Conservation (phyloP, 2,329 filamentous ascomycete genomes). For the Claviceps cyperi region DNA sequence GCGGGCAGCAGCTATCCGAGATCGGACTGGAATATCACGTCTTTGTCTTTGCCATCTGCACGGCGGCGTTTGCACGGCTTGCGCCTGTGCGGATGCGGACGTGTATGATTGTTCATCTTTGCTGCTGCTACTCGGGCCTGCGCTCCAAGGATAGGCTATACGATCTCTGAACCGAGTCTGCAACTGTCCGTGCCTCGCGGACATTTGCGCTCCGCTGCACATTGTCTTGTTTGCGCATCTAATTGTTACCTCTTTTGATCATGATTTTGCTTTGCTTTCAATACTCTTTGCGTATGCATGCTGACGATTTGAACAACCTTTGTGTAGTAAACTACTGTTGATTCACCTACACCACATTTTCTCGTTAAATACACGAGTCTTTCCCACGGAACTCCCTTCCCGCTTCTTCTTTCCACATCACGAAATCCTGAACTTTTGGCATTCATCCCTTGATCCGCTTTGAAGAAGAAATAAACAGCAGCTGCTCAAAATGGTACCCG, state of each 20-base stretch:
- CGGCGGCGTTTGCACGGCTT: not conserved
- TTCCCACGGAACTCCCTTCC: not conserved
- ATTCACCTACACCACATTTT: not conserved
- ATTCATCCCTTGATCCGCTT: not conserved
- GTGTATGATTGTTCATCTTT: constrained; percentile 1
- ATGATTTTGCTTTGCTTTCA: not conserved
- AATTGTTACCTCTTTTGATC: not conserved
- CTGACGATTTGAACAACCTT: not conserved
- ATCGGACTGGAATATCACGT: not conserved
- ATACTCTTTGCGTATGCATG: not conserved
- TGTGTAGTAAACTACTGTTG: not conserved
- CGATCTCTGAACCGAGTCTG: constrained; percentile 10
- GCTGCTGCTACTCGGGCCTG: not conserved
- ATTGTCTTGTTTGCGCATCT: constrained; percentile 1
- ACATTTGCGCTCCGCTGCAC: constrained; percentile 7
- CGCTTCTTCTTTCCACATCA: not conserved
- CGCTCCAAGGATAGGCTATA: not conserved
- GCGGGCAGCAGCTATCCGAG: not conserved
- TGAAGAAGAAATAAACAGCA: not conserved
- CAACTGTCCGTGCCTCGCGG: constrained; percentile 14
- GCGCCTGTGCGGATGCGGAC: not conserved
- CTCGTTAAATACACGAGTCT: not conserved
- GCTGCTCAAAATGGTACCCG: constrained; percentile 22
- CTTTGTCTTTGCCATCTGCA: not conserved
- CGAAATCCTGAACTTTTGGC: not conserved